These are phyloP conservation scores for Fusarium incarnatum DNA, from an alignment of 2,329 filamentous ascomycete species.

Conservation along the genomic window DNA sequence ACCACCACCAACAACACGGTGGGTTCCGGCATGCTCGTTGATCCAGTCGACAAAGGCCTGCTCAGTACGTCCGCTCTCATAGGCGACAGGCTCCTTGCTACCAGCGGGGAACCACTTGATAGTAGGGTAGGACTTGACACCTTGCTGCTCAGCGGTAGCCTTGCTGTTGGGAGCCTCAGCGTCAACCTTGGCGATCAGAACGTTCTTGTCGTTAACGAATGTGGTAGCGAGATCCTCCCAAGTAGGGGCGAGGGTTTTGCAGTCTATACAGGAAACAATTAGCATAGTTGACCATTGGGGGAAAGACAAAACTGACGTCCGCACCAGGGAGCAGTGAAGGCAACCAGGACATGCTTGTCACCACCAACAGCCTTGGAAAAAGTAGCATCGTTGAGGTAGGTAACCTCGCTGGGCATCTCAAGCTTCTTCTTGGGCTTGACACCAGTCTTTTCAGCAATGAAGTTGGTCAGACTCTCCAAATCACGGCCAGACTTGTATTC, in stretches of 20 bases:
- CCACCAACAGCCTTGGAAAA: constrained; percentile 84
- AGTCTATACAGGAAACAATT: constrained; percentile 70
- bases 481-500: constrained; percentile 92
- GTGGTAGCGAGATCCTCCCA: constrained; percentile 90
- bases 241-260: constrained; percentile 90
- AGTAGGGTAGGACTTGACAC: constrained; percentile 89
- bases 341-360: constrained; percentile 91
- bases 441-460: constrained; percentile 88
- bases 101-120: constrained; percentile 98
- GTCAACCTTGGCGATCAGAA: constrained; percentile 95
- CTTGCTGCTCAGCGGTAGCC: constrained; percentile 78
- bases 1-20: constrained; percentile 83
- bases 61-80: constrained; percentile 82
- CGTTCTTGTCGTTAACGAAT: constrained; percentile 80
- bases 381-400: constrained; percentile 81
- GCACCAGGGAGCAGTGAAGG: constrained; percentile 98
- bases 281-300: constrained; percentile 9
- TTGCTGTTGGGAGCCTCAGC: constrained; percentile 90
- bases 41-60: constrained; percentile 81
- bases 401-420: constrained; percentile 78
- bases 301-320: constrained; percentile 77
- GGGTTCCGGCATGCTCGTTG: constrained; percentile 89
- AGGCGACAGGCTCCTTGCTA: constrained; percentile 76
- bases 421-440: constrained; percentile 82
- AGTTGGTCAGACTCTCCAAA: constrained; percentile 83